Evolutionary conservation across 768 basidiomycete genomes (phyloP), one percentile per base, ranked within the genome.

Genomic region (Suillus tomentosus): DNA sequence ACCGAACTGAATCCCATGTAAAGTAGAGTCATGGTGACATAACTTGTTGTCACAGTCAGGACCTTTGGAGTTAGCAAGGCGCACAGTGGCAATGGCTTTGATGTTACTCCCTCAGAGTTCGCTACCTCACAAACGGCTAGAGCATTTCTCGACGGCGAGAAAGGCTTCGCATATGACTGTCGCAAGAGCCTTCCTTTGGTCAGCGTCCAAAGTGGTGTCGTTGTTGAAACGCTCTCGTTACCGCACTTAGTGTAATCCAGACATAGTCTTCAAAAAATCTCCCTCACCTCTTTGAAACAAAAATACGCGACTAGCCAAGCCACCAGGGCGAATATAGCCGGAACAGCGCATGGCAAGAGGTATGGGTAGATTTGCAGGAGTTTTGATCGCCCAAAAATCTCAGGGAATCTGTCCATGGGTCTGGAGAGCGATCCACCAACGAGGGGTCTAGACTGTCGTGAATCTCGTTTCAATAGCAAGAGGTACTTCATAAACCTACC

Each of bases 281-380:
- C 17, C 1, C 43, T 40, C 48, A 80, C 80, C 75, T 89, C 87
- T 67, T 84, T 81, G 17, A 89, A 75, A 70, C 80, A 83, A 14
- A 82, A 59, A 47, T 78, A 73, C 0, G 82, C 79, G 13, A 85
- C 72, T 13, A 82, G 51, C 79, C 80, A 84, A 7, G 81, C 82
- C n/a, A 85, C 13, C 15, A 74, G 68, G 1, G 85, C 77, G 69
- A 85, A 85, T 1, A 84, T 82, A 2, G 85, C 86, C 2, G 85
- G 79, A 22, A 87, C 81, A n/a, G 85, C 79, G 66, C 87, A 88
- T 2, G 87, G 84, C 37, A 89, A 78, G 72, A 88, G 87, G 73
- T 91, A 90, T 1, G 89, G 88, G 71, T 86, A 87, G 36, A 79
- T 73, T 67, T 78, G 79, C 82, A 87, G 83, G 68, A 90, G 87